A percentile compares a stretch with the other conserved stretches of the same genome.
These are phyloP conservation scores for Fonsecaea multimorphosa DNA, from an alignment of 2,329 filamentous ascomycete species.

Conservation along the genomic window DNA sequence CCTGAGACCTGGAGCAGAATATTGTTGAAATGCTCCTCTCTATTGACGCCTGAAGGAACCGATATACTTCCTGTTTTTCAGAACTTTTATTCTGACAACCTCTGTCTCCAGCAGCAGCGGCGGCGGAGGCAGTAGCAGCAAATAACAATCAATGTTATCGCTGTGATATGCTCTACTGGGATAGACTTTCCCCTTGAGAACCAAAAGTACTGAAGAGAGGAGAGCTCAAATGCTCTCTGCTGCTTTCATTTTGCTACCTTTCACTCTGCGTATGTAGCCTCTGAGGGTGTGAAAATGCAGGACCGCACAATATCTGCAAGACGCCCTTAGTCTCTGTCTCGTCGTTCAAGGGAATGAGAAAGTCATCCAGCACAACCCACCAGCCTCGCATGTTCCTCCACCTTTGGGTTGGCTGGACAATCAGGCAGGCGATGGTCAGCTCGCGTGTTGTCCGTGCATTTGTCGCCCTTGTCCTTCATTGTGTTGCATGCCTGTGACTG, in stretches of 20 bases:
- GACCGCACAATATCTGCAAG: too few species aligned
- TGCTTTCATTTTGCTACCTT: not conserved
- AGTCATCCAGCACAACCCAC: too few species aligned
- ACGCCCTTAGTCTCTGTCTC: not conserved
- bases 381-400: too few species aligned
- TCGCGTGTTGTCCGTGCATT: too few species aligned
- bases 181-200: not conserved
- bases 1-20: conserved; percentile 50
- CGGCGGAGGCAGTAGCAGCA: not conserved
- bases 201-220: not conserved
- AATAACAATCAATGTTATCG: not conserved
- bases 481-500: not conserved
- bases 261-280: not conserved
- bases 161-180: not conserved
- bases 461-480: not conserved
- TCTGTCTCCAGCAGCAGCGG: not conserved
- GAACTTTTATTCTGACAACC: not conserved
- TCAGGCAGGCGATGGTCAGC: too few species aligned
- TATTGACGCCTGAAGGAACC: not conserved
- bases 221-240: not conserved
- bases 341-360: not conserved
- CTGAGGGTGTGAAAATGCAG: too few species aligned
- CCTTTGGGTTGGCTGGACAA: too few species aligned
- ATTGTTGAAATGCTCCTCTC: conserved; percentile 58
- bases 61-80: not conserved